A percentile compares a stretch with the other conserved stretches of the same genome.
Conservation (phyloP, 73 alveolate genomes). For the Halteria grandinella region DNA sequence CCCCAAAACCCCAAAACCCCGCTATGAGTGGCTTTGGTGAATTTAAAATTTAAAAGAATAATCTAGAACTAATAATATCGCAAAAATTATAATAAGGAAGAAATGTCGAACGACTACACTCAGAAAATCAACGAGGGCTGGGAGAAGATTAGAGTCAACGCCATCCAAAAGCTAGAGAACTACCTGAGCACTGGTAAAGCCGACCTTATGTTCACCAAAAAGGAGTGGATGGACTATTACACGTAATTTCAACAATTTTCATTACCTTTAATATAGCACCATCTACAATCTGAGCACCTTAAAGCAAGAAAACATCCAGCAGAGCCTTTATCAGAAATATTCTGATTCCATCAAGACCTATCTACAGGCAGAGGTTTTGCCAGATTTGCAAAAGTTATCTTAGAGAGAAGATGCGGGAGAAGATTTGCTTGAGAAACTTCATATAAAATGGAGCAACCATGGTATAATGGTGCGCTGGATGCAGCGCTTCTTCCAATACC, state of each 20-base stretch:
- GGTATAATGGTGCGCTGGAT: constrained; percentile 80
- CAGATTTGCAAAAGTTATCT: constrained; percentile 48
- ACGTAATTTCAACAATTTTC: constrained; percentile 21
- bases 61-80: neutral
- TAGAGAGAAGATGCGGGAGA: too few relatives aligned
- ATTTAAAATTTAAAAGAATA: neutral
- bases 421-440: constrained; percentile 59
- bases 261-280: constrained; percentile 39
- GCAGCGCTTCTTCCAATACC: constrained; percentile 79
- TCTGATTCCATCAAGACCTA: constrained; percentile 69
- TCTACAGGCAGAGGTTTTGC: constrained; percentile 66
- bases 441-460: constrained; percentile 76
- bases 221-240: constrained; percentile 62
- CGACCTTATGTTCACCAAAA: constrained; percentile 48
- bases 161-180: constrained; percentile 39
- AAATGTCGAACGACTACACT: neutral
- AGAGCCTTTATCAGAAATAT: constrained; percentile 74
- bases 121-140: constrained; percentile 28
- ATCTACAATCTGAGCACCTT: constrained; percentile 75
- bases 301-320: constrained; percentile 72
- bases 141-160: constrained; percentile 33
- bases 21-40: neutral
- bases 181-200: constrained; percentile 49
- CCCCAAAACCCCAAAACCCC: constrained; percentile 50
- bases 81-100: constrained; percentile 11